These are phyloP conservation scores for Glutinoglossum americanum DNA, from an alignment of 495 filamentous ascomycete genomes.

Conservation along the genomic window DNA sequence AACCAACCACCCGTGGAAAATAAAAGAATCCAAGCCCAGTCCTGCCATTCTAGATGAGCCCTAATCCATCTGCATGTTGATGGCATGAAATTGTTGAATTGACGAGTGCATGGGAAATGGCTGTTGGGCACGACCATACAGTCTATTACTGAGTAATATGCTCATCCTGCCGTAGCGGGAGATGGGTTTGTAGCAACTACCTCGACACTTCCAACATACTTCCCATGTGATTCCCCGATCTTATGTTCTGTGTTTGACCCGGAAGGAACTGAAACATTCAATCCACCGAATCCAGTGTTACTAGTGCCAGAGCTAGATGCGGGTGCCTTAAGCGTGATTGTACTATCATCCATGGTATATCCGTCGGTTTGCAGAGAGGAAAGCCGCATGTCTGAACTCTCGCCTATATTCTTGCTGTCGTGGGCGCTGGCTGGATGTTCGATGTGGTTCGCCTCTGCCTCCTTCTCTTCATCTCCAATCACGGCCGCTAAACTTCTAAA, in stretches of 20 bases:
- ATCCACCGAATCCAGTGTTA: not conserved
- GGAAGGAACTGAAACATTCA: not conserved
- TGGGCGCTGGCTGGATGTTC: constrained; percentile 18
- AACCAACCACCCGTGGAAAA: not conserved
- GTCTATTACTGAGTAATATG: not conserved
- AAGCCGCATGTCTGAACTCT: constrained; percentile 1
- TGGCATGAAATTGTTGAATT: not conserved
- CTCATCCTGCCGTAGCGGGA: not conserved
- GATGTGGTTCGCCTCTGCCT: constrained; percentile 17
- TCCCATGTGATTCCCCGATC: not conserved
- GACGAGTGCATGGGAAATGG: not conserved
- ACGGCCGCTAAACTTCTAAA: constrained; percentile 75
- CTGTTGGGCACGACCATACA: not conserved
- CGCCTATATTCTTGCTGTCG: constrained; percentile 2
- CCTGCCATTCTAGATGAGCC: not conserved
- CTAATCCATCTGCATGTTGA: not conserved
- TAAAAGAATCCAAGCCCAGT: not conserved
- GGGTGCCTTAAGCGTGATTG: not conserved
- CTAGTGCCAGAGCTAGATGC: not conserved
- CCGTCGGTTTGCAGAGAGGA: not conserved
- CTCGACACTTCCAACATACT: not conserved
- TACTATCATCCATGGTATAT: not conserved
- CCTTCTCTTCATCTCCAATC: constrained; percentile 47
- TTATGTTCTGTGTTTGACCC: not conserved
- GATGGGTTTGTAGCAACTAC: not conserved